phyloP scores from a whole-genome alignment of 768 basidiomycete species.

The Kwoniella sp. region DNA sequence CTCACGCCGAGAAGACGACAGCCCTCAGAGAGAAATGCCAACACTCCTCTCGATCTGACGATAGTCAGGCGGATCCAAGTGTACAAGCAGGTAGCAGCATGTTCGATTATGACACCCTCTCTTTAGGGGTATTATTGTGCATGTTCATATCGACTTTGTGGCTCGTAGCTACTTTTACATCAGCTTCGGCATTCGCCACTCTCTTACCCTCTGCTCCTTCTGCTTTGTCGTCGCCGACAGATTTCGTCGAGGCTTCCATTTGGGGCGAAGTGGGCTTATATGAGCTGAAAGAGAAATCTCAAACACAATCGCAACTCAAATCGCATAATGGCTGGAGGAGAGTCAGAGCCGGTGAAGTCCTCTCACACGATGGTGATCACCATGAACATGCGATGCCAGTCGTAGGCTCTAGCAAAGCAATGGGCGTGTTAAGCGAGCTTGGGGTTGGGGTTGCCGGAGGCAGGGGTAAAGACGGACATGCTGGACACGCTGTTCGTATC shows the following conservation, averaged over 20 bases:
- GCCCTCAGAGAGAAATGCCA: too few relatives aligned
- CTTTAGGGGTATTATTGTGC: constrained; percentile 15
- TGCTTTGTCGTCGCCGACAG: neutral
- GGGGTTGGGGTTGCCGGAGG: too few relatives aligned
- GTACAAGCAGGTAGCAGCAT: neutral
- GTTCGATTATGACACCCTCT: constrained; percentile 9
- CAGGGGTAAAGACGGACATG: too few relatives aligned
- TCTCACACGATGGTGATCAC: neutral
- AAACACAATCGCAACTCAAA: too few relatives aligned
- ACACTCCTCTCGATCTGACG: too few relatives aligned
- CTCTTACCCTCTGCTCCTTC: neutral
- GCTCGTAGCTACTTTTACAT: constrained; percentile 14
- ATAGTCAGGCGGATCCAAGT: too few relatives aligned
- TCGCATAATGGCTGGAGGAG: constrained; percentile 9
- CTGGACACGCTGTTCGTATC: too few relatives aligned
- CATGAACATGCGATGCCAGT: too few relatives aligned
- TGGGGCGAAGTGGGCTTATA: constrained; percentile 18
- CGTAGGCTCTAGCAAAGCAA: too few relatives aligned
- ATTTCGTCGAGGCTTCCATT: constrained; percentile 2
- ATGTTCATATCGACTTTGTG: constrained; percentile 18
- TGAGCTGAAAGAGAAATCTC: constrained; percentile 4
- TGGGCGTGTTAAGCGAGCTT: too few relatives aligned
- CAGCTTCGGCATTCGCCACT: constrained; percentile 6
- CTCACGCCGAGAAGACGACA: too few relatives aligned
- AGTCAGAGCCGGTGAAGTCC: constrained; percentile 1